Percentiles rank a stretch among this genome's conserved stretches.
These are phyloP conservation scores for Yamadazyma siamensis DNA, from an alignment of 1,139 yeast genomes.

Conservation along the genomic window DNA sequence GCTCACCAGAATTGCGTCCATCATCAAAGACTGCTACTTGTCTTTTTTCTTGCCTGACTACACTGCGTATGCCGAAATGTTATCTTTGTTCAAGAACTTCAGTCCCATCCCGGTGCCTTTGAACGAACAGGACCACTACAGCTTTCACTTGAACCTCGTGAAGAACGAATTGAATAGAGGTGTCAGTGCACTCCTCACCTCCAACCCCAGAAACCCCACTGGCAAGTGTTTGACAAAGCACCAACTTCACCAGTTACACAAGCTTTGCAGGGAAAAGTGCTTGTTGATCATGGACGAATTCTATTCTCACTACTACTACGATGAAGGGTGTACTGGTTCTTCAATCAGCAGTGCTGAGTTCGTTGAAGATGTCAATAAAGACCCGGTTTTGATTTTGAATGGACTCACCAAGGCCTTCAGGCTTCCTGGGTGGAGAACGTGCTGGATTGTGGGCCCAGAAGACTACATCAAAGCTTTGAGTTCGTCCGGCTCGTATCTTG, in stretches of 20 bases:
- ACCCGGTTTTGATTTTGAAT: constrained; percentile 61
- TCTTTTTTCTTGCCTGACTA: constrained; percentile 67
- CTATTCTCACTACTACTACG: constrained; percentile 62
- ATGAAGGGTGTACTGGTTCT: constrained; percentile 55
- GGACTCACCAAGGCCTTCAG: constrained; percentile 67
- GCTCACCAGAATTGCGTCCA: constrained; percentile 63
- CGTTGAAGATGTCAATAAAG: constrained; percentile 56
- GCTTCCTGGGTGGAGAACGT: constrained; percentile 68
- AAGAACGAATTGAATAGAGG: constrained; percentile 58
- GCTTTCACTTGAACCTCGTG: constrained; percentile 54
- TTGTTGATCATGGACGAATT: constrained; percentile 67
- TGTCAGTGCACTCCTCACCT: constrained; percentile 58
- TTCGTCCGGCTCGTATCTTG: constrained; percentile 62
- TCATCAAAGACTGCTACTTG: constrained; percentile 58
- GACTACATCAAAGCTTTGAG: constrained; percentile 57
- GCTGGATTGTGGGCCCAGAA: constrained; percentile 69
- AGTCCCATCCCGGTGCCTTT: constrained; percentile 68
- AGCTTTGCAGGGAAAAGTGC: constrained; percentile 55
- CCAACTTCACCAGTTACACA: constrained; percentile 52
- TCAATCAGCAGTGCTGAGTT: constrained; percentile 55
- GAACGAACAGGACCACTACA: constrained; percentile 58
- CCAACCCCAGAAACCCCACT: constrained; percentile 68
- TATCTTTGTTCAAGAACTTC: constrained; percentile 62
- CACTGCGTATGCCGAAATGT: constrained; percentile 73
- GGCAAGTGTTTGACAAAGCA: constrained; percentile 55